Base-by-base conservation (phyloP, 768 basidiomycete genomes). In the Macrolepiota fuliginosa region DNA sequence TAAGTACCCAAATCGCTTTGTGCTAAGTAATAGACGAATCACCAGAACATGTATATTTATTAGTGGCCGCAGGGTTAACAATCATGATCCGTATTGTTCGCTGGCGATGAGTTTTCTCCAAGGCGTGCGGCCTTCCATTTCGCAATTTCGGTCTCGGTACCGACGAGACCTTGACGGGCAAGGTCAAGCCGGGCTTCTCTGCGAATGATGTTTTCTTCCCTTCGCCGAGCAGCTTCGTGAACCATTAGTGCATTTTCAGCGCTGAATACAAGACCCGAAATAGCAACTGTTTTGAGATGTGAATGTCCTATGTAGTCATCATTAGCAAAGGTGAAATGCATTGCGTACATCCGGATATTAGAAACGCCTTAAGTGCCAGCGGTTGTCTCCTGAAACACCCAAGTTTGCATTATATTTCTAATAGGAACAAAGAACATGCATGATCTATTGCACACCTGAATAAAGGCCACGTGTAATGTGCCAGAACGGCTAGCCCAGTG, bases 121-220 rank as follows among this genome's bases (percentile, higher is more conserved):
- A 37, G 36, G 27, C 36, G 60, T 32, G 71, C 72, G 59, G 77
- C 82, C 69, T 83, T 88, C 93, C 93, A 96, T 70, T 85, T 86
- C 35, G 85, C 79, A 35, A 95, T 94, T 64, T 90, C 92, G 9
- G 89, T 85, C 72, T 96, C 93, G 6, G 92, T 94, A 1, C 86
- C 85, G 56, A 95, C 82, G 47, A 90, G 76, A 25, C 93, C 93
- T 62, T 84, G 83, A 40, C 85, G 81, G 17, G 88, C 85, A 51
- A 96, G 81, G 58, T 92, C 91, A 36, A 88, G 77, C 45, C 89
- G 80, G 10, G 93, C 93, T 71, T 91, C 80, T 55, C 84, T 81
- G 39, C 93, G 85, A 40, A 94, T 74, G 13, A 79, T 74, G 64
- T 88, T 85, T 70, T 95, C 92, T 59, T 84, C 81, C 62, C 77